These are phyloP conservation scores for Trichoderma pleuroti DNA, from an alignment of 2,329 filamentous ascomycete species.

Conservation along the genomic window DNA sequence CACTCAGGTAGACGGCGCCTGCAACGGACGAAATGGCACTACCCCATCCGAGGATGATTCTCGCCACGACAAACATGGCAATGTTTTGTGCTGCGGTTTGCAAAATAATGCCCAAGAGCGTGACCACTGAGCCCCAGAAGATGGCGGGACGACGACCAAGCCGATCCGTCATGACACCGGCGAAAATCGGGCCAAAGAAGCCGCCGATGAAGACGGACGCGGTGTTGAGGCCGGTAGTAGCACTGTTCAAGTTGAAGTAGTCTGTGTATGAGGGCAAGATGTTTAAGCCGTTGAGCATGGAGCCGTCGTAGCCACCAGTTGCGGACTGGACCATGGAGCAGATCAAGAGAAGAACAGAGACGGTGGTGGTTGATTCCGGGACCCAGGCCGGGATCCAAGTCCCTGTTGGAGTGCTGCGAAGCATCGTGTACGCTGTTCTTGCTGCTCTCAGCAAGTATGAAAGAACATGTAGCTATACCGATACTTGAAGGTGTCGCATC, in stretches of 20 bases:
- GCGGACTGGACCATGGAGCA: slow-evolving; percentile 44
- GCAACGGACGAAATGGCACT: slow-evolving; percentile 32
- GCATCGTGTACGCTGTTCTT: slow-evolving; percentile 4
- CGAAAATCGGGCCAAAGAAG: slow-evolving; percentile 42
- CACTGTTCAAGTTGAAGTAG: slow-evolving; percentile 53
- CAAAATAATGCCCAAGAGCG: slow-evolving; percentile 40
- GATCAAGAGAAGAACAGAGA: slow-evolving; percentile 41
- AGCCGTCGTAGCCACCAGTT: slow-evolving; percentile 42
- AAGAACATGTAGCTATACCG: neutral
- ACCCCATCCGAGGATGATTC: slow-evolving; percentile 53
- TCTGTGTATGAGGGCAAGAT: slow-evolving; percentile 54
- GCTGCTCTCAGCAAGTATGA: neutral
- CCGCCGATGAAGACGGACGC: slow-evolving; percentile 53
- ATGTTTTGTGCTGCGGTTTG: slow-evolving; percentile 31
- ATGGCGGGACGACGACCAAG: slow-evolving; percentile 28
- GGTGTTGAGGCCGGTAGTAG: slow-evolving; percentile 53
- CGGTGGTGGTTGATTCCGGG: slow-evolving; percentile 38
- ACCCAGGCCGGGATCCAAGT: slow-evolving; percentile 48
- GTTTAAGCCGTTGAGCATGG: slow-evolving; percentile 55
- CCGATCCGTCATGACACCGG: slow-evolving; percentile 36
- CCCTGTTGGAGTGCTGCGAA: slow-evolving; percentile 31
- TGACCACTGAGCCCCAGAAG: slow-evolving; percentile 34
- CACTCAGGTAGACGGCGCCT: slow-evolving; percentile 49
- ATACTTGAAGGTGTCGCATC: neutral
- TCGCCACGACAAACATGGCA: slow-evolving; percentile 53